phyloP scores from a whole-genome alignment of 306 rosid genomes.

The Styphnolobium japonicum region DNA sequence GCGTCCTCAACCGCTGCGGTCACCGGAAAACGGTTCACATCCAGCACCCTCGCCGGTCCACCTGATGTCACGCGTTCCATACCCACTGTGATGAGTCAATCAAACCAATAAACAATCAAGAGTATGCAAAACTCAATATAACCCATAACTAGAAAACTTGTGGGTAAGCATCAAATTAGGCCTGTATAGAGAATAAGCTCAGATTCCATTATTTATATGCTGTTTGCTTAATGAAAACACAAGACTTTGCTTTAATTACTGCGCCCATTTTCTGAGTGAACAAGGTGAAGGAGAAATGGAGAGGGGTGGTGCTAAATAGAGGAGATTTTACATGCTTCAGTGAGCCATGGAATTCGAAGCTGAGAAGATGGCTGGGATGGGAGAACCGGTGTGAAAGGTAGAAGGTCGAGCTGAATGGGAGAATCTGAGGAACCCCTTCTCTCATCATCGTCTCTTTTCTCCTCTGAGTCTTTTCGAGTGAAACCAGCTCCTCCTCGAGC shows the following conservation, averaged over 20 bases:
- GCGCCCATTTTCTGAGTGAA: background rate
- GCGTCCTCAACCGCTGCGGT: conserved; percentile 39
- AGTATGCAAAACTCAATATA: background rate
- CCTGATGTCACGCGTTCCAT: conserved; percentile 43
- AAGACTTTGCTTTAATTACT: background rate
- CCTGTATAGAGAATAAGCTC: background rate
- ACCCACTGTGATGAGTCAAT: conserved; percentile 20
- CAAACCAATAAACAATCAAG: background rate
- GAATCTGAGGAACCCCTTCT: conserved; percentile 39
- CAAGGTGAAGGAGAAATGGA: background rate
- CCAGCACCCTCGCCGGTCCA: conserved; percentile 48
- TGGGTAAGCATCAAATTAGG: background rate
- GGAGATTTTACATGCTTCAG: conserved; percentile 46
- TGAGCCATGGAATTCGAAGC: conserved; percentile 68
- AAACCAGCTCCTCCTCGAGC: conserved; percentile 29
- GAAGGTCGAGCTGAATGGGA: conserved; percentile 76
- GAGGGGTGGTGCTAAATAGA: background rate
- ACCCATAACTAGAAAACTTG: background rate
- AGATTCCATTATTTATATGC: background rate
- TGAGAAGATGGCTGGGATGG: conserved; percentile 42
- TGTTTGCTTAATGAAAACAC: background rate
- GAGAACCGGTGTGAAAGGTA: conserved; percentile 72
- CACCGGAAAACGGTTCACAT: conserved; percentile 54
- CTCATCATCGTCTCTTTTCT: background rate
- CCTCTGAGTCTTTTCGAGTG: conserved; percentile 3